Evolutionary conservation across 495 filamentous ascomycete genomes (phyloP), one percentile per base, ranked within the genome.

Genomic region (Talaromyces adpressus): DNA sequence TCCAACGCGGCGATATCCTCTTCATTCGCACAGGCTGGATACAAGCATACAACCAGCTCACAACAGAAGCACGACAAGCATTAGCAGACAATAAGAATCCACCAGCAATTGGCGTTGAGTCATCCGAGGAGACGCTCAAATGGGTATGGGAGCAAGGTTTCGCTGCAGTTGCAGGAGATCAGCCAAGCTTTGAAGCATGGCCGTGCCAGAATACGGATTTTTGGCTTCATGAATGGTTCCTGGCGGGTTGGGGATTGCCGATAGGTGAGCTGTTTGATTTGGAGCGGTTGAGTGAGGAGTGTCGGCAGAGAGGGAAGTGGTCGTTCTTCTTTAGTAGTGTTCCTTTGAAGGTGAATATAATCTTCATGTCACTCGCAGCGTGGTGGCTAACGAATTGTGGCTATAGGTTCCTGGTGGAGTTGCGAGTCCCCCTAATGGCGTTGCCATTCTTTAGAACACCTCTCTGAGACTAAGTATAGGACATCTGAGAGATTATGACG

Each of bases 191-290:
- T 2, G 32, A 86, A 63, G 67, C 66, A 22, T 69, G 64, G 49
- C 79, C 79, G 4, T 70, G 68, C 23, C 63, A 69, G 27, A 66
- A 68, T 49, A 34, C 66, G 34, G 67, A 68, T 16, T 65, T 69
- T 12, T 71, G 66, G 12, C 63, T 86, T 59, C 83, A 85, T 69
- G 75, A 86, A 65, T 83, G 77, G 77, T 65, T 82, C 30, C 67
- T 86, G 27, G 78, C 73, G 4, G 79, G 80, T 7, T 87, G 82
- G 82, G 84, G 84, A 3, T 63, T 79, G 63, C 84, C 84, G 4
- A 83, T 87, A 66, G 84, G 84, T 1, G 84, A 87, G 72, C 67
- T 85, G 65, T 86, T 84, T 71, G 81, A 86, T 71, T 65, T 85
- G 45, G 82, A 85, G 72, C 68, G 67, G 39, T 67, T 86, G 65